Evolutionary conservation across 2,329 filamentous ascomycete genomes (phyloP).

Genomic region (Arthrinium puccinioides): DNA sequence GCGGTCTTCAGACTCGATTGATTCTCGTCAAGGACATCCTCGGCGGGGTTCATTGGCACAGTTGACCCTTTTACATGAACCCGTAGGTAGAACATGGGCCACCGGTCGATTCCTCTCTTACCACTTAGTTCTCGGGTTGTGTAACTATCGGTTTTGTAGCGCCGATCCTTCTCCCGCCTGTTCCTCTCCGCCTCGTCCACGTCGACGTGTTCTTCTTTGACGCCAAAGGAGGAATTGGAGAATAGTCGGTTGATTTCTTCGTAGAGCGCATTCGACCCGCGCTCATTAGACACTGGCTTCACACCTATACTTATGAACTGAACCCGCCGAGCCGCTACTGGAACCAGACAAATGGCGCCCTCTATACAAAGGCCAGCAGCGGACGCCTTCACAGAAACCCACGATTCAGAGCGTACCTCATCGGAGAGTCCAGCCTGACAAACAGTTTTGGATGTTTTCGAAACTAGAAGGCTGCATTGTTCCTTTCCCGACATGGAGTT

Average conservation of each 20-base stretch:
- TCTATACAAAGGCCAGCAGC: slow-evolving; percentile 53
- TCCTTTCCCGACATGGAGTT: slow-evolving; percentile 2
- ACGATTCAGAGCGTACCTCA: slow-evolving; percentile 44
- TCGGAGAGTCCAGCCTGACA: slow-evolving; percentile 58
- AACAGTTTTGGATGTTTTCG: slow-evolving; percentile 44
- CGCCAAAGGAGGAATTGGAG: slow-evolving; percentile 67
- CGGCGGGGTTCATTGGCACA: slow-evolving; percentile 16
- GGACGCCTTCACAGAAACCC: slow-evolving; percentile 65
- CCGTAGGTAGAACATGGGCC: slow-evolving; percentile 84
- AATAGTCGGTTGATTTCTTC: slow-evolving; percentile 76
- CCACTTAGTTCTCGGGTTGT: slow-evolving; percentile 44
- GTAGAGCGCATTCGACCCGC: slow-evolving; percentile 60
- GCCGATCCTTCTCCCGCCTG: slow-evolving; percentile 11
- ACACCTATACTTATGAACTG: slow-evolving; percentile 82
- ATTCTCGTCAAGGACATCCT: slow-evolving; percentile 37
- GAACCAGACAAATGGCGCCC: slow-evolving; percentile 64
- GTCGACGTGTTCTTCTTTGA: slow-evolving; percentile 38
- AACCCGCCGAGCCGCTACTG: slow-evolving; percentile 61
- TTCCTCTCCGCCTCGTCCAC: slow-evolving; percentile 24
- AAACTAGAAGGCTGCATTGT: slow-evolving; percentile 9
- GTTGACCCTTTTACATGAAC: slow-evolving; percentile 35
- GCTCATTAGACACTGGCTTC: slow-evolving; percentile 50
- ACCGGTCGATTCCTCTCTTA: slow-evolving; percentile 66
- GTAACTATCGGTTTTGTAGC: slow-evolving; percentile 36
- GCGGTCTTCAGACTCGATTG: slow-evolving; percentile 46